These are phyloP conservation scores for Suillus brevipes DNA, from an alignment of 768 basidiomycete genomes.

Conservation along the genomic window DNA sequence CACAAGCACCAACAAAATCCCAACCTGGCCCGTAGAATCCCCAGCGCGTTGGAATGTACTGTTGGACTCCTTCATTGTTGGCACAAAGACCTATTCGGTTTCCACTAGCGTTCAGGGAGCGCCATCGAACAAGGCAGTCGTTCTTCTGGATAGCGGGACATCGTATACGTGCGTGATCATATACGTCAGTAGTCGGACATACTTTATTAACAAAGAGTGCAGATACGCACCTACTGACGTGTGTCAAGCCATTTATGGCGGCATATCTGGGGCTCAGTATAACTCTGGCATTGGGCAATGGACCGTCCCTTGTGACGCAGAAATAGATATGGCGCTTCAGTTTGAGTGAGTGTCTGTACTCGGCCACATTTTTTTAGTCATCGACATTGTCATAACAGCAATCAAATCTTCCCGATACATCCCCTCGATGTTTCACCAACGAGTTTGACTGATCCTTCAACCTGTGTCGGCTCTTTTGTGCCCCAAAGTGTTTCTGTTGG, in stretches of 20 bases:
- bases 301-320: slow-evolving; percentile 70
- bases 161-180: slow-evolving; percentile 64
- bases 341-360: slow-evolving; percentile 54
- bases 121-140: slow-evolving; percentile 70
- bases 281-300: slow-evolving; percentile 57
- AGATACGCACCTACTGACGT: slow-evolving; percentile 72
- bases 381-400: slow-evolving; percentile 39
- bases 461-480: slow-evolving; percentile 76
- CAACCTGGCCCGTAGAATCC: slow-evolving; percentile 68
- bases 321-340: slow-evolving; percentile 79
- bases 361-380: slow-evolving; percentile 8
- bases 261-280: slow-evolving; percentile 61
- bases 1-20: slow-evolving; percentile 54
- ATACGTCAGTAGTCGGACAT: slow-evolving; percentile 2
- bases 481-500: slow-evolving; percentile 61
- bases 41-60: slow-evolving; percentile 78
- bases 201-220: slow-evolving; percentile 11
- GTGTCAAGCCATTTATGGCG: slow-evolving; percentile 68
- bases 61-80: slow-evolving; percentile 70
- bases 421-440: slow-evolving; percentile 71
- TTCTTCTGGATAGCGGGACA: slow-evolving; percentile 78
- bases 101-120: slow-evolving; percentile 55
- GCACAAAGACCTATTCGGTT: slow-evolving; percentile 49
- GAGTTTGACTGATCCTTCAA: slow-evolving; percentile 42
- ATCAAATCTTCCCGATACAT: slow-evolving; percentile 75